These are phyloP conservation scores for Didymella exigua DNA, from an alignment of 2,329 filamentous ascomycete species.

Conservation along the genomic window DNA sequence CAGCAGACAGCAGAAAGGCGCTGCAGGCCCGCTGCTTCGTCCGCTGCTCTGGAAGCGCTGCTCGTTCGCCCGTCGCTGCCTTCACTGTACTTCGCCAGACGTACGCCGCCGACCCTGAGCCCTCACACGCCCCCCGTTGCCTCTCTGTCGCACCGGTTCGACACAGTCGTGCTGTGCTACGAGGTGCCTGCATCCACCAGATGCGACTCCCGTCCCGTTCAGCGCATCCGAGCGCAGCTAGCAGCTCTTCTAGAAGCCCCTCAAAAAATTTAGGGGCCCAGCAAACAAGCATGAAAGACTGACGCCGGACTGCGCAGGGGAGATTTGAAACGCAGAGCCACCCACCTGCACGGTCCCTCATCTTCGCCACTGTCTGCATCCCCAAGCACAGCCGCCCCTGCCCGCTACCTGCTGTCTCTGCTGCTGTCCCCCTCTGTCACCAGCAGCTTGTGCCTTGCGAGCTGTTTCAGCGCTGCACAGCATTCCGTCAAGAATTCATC, in stretches of 20 bases:
- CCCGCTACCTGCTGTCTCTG: conserved; percentile 10
- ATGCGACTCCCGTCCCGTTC: conserved; percentile 32
- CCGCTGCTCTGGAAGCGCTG: conserved; percentile 9
- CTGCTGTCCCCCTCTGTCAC: conserved; percentile 11
- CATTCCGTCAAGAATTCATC: background rate
- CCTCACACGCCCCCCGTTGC: background rate
- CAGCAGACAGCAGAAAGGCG: background rate
- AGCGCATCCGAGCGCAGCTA: conserved; percentile 28
- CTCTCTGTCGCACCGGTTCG: conserved; percentile 31
- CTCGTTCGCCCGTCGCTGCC: conserved; percentile 7
- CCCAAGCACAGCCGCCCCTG: background rate
- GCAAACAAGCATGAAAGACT: conserved; percentile 19
- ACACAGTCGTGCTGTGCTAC: conserved; percentile 31
- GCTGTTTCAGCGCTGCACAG: conserved; percentile 21
- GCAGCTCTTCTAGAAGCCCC: conserved; percentile 47
- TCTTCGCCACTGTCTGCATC: conserved; percentile 19
- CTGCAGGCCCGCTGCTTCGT: conserved; percentile 21
- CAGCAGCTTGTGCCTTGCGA: conserved; percentile 18
- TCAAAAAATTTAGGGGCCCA: conserved; percentile 42
- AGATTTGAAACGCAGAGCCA: conserved; percentile 34
- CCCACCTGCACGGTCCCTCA: conserved; percentile 19
- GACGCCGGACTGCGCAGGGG: conserved; percentile 22
- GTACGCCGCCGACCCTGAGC: conserved; percentile 14
- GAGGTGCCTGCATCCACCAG: conserved; percentile 22
- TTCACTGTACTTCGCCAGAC: conserved; percentile 13